phyloP scores from a whole-genome alignment of 2,329 filamentous ascomycete genomes.

The Fusarium lateritium region DNA sequence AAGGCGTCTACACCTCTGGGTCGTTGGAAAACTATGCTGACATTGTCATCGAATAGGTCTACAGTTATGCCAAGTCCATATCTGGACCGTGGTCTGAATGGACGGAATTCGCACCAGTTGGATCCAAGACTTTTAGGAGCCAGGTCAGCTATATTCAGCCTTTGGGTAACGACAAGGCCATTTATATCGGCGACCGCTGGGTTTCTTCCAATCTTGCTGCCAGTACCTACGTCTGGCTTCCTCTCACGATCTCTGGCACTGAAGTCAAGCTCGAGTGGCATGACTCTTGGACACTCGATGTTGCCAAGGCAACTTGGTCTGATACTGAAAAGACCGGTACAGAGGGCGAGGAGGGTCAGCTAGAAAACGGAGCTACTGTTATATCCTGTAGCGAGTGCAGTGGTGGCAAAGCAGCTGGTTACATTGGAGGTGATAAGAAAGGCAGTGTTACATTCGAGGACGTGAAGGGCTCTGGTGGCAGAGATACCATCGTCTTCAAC shows the following conservation, averaged over 20 bases:
- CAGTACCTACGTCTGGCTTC: conserved; percentile 76
- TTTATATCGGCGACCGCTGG: conserved; percentile 80
- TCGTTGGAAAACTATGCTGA: not conserved
- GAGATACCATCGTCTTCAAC: conserved; percentile 68
- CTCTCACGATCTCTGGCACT: conserved; percentile 67
- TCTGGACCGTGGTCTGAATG: conserved; percentile 73
- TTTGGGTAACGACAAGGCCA: conserved; percentile 55
- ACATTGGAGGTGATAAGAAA: conserved; percentile 64
- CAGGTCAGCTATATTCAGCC: conserved; percentile 74
- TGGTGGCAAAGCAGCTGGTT: conserved; percentile 64
- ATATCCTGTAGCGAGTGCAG: conserved; percentile 68
- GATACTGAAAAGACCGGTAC: conserved; percentile 62
- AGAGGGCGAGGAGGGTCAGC: conserved; percentile 65
- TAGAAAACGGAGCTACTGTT: conserved; percentile 61
- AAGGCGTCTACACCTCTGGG: accelerated
- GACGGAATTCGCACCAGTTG: conserved; percentile 70
- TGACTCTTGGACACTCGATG: conserved; percentile 69
- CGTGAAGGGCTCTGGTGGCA: conserved; percentile 61
- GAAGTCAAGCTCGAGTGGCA: conserved; percentile 65
- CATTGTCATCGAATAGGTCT: conserved; percentile 52
- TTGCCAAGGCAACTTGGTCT: conserved; percentile 59
- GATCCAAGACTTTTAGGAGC: conserved; percentile 70
- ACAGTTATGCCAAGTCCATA: conserved; percentile 70
- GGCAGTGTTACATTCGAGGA: conserved; percentile 64
- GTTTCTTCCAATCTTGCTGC: conserved; percentile 70